Conservation (phyloP, 495 filamentous ascomycete species). For the Terfezia boudieri region DNA sequence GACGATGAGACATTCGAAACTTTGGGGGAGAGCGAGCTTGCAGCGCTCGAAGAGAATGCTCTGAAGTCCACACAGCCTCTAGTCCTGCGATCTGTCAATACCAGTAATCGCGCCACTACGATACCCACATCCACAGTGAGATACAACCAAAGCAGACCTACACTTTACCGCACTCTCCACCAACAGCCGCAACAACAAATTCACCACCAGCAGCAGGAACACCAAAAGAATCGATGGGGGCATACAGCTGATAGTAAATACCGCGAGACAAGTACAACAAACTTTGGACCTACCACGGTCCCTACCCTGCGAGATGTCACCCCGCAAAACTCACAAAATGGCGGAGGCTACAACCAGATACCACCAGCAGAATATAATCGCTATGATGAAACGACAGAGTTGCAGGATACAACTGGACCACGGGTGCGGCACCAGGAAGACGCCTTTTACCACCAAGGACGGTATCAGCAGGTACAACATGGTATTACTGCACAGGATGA, state of each 20-base stretch:
- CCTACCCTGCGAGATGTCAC: not conserved
- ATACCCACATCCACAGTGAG: too few relatives aligned
- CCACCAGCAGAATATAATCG: conserved; percentile 1
- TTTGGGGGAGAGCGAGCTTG: conserved; percentile 14
- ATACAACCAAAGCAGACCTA: not conserved
- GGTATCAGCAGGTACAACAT: too few relatives aligned
- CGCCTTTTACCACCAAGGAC: too few relatives aligned
- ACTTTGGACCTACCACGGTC: not conserved
- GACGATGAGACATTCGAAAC: conserved; percentile 17
- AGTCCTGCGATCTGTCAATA: not conserved
- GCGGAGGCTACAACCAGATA: not conserved
- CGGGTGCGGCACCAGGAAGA: not conserved
- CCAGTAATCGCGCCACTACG: too few relatives aligned
- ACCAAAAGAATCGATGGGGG: conserved; percentile 1
- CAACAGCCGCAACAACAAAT: conserved; percentile 2
- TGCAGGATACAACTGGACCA: conserved; percentile 10
- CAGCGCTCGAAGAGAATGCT: conserved; percentile 16
- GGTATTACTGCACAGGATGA: not conserved
- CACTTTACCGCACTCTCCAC: not conserved
- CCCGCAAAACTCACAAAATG: not conserved
- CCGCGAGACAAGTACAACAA: not conserved
- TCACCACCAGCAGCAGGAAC: conserved; percentile 6
- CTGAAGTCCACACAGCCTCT: conserved; percentile 6
- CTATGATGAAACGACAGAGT: conserved; percentile 11
- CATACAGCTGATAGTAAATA: not conserved